A percentile compares a stretch with the other conserved stretches of the same genome.
Conservation (phyloP, 352 stramenopile genomes). For the Globisporangium recalcitrans region DNA sequence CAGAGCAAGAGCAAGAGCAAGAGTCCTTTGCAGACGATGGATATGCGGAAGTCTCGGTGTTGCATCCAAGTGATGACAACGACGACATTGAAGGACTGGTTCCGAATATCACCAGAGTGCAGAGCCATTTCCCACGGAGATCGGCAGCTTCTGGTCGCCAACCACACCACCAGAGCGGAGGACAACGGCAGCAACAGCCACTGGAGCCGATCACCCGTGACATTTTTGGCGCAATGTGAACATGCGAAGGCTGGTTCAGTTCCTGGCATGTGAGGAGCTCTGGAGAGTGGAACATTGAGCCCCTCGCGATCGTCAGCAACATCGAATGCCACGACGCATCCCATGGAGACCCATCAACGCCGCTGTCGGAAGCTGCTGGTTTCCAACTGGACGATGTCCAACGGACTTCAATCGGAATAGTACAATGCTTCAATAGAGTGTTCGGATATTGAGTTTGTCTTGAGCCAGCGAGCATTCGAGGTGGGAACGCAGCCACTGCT, state of each 20-base stretch:
- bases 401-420: no score
- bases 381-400: no score
- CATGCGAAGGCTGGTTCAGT: background rate
- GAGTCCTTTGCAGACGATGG: slow-evolving; percentile 2
- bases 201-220: slow-evolving; percentile 39
- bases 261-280: background rate
- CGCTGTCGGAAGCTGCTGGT: no score
- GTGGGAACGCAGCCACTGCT: no score
- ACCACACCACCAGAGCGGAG: background rate
- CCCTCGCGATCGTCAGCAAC: no score
- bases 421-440: no score
- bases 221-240: slow-evolving; percentile 26
- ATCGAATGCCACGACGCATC: no score
- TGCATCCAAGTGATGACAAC: slow-evolving; percentile 24
- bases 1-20: slow-evolving; percentile 22
- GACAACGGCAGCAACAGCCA: slow-evolving; percentile 7
- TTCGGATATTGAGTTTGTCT: no score
- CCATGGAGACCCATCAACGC: no score
- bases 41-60: slow-evolving; percentile 30
- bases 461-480: no score
- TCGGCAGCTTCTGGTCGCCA: background rate
- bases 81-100: slow-evolving; percentile 48
- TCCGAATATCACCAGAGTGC: slow-evolving; percentile 19
- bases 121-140: slow-evolving; percentile 8
- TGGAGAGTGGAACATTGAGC: no score